These are phyloP conservation scores for Buddleja alternifolia DNA, from an alignment of 257 asterid genomes.

Conservation along the genomic window DNA sequence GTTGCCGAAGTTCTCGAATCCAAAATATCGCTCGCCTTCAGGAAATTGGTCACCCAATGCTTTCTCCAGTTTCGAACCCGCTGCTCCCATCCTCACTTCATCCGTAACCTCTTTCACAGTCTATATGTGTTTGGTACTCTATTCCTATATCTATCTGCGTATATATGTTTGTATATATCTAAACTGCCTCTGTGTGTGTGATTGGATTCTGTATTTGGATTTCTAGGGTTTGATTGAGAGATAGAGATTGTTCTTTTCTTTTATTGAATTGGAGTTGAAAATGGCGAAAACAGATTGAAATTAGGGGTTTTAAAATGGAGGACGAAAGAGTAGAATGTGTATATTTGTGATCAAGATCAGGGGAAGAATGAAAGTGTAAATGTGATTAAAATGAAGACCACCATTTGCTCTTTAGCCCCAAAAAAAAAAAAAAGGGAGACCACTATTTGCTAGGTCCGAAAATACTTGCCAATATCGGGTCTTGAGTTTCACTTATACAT, in stretches of 20 bases:
- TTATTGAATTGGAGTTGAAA: slow-evolving; percentile 3
- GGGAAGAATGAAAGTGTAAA: slow-evolving; percentile 17
- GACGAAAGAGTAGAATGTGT: slow-evolving; percentile 6
- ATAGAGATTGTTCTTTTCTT: neutral
- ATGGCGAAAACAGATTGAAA: slow-evolving; percentile 27
- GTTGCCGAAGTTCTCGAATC: slow-evolving; percentile 64
- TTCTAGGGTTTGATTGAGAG: slow-evolving; percentile 29
- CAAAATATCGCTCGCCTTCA: slow-evolving; percentile 67
- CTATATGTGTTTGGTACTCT: neutral
- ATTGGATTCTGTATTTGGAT: slow-evolving; percentile 15
- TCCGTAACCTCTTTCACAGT: slow-evolving; percentile 25
- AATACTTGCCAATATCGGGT: no score
- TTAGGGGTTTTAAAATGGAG: slow-evolving; percentile 28
- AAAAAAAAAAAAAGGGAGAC: neutral
- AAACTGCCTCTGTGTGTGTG: slow-evolving; percentile 19
- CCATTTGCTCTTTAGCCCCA: slow-evolving; percentile 21
- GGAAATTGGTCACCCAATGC: slow-evolving; percentile 71
- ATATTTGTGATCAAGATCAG: slow-evolving; percentile 36
- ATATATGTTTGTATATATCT: neutral
- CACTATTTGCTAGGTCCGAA: no score
- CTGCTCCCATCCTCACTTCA: slow-evolving; percentile 65
- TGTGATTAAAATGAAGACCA: slow-evolving; percentile 27
- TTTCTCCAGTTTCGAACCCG: slow-evolving; percentile 68
- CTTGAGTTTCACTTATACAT: no score
- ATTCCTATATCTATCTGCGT: neutral